Evolutionary conservation across 257 asterid genomes (phyloP).

Genomic region (Nicotiana sylvestris): DNA sequence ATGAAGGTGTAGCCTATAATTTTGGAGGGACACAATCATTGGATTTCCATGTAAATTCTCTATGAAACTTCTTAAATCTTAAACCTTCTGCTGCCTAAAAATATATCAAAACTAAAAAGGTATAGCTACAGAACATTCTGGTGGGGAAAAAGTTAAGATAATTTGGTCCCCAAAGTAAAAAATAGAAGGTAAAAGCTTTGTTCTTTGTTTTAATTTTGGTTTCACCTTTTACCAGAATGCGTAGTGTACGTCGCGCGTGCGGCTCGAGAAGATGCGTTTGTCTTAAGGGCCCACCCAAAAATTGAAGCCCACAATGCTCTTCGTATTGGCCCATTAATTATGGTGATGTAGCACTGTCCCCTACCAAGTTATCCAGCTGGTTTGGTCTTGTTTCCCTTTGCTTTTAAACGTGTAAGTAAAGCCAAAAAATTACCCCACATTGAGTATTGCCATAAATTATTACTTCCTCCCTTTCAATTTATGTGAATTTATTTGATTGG

Average conservation of each 20-base stretch:
- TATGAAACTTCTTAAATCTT: not conserved
- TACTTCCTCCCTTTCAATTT: too few species aligned
- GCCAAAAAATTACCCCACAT: too few species aligned
- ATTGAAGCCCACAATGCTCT: constrained; percentile 8
- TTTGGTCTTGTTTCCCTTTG: not conserved
- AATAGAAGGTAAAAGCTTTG: not conserved
- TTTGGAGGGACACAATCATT: constrained; percentile 16
- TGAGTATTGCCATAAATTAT: too few species aligned
- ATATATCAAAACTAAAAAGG: not conserved
- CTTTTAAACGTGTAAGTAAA: not conserved
- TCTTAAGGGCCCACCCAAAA: constrained; percentile 23
- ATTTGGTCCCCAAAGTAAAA: constrained; percentile 20
- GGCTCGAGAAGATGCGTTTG: constrained; percentile 41
- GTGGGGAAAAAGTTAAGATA: constrained; percentile 8
- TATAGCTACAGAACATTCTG: not conserved
- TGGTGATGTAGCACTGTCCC: constrained; percentile 32
- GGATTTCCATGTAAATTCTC: not conserved
- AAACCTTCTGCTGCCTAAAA: not conserved
- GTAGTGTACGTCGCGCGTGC: constrained; percentile 24
- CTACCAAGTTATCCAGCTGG: not conserved
- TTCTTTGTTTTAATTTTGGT: not conserved
- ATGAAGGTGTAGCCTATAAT: not conserved
- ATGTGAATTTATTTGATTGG: too few species aligned
- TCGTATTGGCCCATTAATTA: constrained; percentile 31
- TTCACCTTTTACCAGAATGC: not conserved